These are phyloP conservation scores for Centaurea solstitialis DNA, from an alignment of 129 eudicot species.

Conservation along the genomic window DNA sequence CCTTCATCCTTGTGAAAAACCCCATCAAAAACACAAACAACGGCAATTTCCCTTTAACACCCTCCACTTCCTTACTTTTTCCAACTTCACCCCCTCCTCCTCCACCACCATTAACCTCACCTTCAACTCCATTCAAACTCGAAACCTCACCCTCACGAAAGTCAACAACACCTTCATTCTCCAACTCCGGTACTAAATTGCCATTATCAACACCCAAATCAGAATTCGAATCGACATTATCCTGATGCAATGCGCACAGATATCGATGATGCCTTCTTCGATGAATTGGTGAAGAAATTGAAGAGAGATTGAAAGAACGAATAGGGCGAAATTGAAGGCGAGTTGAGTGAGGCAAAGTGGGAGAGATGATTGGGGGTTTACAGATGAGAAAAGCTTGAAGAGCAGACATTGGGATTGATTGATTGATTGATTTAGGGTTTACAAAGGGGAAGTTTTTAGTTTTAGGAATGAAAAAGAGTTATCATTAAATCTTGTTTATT, in stretches of 20 bases:
- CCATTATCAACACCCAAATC: background rate
- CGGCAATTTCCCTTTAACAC: constrained; percentile 36
- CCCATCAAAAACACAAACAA: constrained; percentile 63
- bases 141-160: constrained; percentile 7
- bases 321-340: background rate
- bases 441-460: background rate
- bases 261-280: constrained; percentile 27
- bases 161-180: constrained; percentile 10
- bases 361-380: constrained; percentile 38
- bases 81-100: constrained; percentile 1
- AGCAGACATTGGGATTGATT: constrained; percentile 39
- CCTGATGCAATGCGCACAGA: constrained; percentile 56
- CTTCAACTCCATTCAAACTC: background rate
- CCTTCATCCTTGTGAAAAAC: constrained; percentile 37
- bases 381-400: constrained; percentile 64
- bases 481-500: background rate
- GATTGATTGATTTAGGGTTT: constrained; percentile 43
- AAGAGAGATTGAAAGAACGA: background rate
- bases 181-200: constrained; percentile 10
- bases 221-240: constrained; percentile 36
- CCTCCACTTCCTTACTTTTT: constrained; percentile 23
- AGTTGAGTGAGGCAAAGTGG: constrained; percentile 18
- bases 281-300: constrained; percentile 6
- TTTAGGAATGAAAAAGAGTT: background rate
- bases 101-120: background rate